A percentile compares a stretch with the other conserved stretches of the same genome.
phyloP scores from a whole-genome alignment of 1,139 yeast species.

The Magnusiomyces ingens region DNA sequence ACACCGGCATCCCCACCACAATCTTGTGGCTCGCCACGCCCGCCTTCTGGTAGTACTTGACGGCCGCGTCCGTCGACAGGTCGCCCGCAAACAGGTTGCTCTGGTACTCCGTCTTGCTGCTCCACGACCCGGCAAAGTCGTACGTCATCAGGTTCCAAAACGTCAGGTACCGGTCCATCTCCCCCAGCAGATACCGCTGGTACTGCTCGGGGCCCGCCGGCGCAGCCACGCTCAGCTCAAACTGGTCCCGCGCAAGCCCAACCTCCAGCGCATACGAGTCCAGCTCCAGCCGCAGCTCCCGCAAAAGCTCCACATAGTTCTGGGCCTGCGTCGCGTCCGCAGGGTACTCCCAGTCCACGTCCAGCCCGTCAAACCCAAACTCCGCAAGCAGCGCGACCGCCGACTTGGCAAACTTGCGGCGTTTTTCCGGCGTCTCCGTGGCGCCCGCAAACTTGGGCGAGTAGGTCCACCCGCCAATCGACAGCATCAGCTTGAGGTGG shows the following conservation, averaged over 20 bases:
- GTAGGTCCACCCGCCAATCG: conserved; percentile 88
- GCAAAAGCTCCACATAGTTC: conserved; percentile 42
- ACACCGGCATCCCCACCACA: conserved; percentile 82
- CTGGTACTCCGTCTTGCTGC: conserved; percentile 53
- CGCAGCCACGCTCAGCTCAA: conserved; percentile 62
- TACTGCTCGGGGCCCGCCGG: conserved; percentile 57
- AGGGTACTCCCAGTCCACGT: conserved; percentile 95
- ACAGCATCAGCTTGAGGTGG: conserved; percentile 53
- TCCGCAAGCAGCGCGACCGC: conserved; percentile 43
- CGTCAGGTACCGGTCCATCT: conserved; percentile 52
- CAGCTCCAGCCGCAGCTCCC: conserved; percentile 39
- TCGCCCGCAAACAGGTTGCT: conserved; percentile 57
- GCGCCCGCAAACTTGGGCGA: conserved; percentile 46
- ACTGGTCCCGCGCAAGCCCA: conserved; percentile 30
- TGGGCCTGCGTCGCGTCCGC: conserved; percentile 41
- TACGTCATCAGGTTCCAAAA: conserved; percentile 90
- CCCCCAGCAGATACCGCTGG: conserved; percentile 38
- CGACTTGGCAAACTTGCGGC: conserved; percentile 46
- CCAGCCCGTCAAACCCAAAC: conserved; percentile 82
- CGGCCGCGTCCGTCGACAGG: conserved; percentile 45
- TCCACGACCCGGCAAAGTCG: conserved; percentile 81
- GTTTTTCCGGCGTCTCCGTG: conserved; percentile 34
- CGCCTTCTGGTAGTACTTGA: conserved; percentile 38
- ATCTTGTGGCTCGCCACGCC: conserved; percentile 49
- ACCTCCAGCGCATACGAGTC: conserved; percentile 33